These are phyloP conservation scores for Curvularia hawaiiensis DNA, from an alignment of 2,329 filamentous ascomycete species.

Conservation along the genomic window DNA sequence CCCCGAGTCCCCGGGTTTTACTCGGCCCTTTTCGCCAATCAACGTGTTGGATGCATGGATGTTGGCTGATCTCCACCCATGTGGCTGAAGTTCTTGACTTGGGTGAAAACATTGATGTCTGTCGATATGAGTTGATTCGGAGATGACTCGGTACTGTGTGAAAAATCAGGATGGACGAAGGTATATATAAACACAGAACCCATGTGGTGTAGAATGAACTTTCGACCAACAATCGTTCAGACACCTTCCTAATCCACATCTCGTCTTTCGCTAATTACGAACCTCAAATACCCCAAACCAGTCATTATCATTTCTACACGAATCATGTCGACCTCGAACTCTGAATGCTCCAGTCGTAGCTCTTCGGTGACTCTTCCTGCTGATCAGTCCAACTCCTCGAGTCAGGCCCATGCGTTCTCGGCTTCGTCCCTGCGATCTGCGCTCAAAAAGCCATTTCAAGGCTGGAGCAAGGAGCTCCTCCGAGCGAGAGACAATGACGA, in stretches of 20 bases:
- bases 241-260: background rate
- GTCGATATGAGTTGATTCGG: constrained; percentile 12
- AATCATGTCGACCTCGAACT: constrained; percentile 14
- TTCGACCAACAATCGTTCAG: background rate
- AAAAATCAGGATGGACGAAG: background rate
- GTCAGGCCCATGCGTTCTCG: constrained; percentile 9
- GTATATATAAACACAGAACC: constrained; percentile 1
- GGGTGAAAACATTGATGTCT: background rate
- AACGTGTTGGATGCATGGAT: background rate
- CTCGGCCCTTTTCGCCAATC: background rate
- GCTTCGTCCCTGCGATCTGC: constrained; percentile 23
- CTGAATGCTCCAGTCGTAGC: constrained; percentile 9
- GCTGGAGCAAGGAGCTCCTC: constrained; percentile 42
- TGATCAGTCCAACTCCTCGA: constrained; percentile 2
- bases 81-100: constrained; percentile 2
- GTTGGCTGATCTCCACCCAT: background rate
- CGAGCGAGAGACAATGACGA: constrained; percentile 40
- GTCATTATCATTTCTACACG: background rate
- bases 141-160: constrained; percentile 17
- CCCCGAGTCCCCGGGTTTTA: constrained; percentile 17
- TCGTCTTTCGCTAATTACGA: background rate
- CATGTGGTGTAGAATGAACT: background rate
- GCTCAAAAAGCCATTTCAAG: constrained; percentile 44
- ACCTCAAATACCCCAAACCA: background rate
- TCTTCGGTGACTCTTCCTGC: constrained; percentile 10